These are phyloP conservation scores for Cytauxzoon felis DNA, from an alignment of 169 alveolate genomes.

Conservation along the genomic window DNA sequence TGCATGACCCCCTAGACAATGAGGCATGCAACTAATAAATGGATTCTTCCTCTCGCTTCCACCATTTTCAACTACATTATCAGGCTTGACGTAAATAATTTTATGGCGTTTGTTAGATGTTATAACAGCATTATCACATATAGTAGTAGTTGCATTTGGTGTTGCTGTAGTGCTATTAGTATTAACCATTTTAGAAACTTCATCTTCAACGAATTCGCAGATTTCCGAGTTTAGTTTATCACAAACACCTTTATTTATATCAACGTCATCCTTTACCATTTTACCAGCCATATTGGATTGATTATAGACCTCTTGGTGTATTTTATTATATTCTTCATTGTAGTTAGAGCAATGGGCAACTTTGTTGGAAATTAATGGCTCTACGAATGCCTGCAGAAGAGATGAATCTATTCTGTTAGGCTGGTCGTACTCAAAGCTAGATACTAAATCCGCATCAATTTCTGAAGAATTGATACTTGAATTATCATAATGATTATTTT, in stretches of 20 bases:
- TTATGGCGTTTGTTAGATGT: too few species aligned
- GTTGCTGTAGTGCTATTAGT: too few species aligned
- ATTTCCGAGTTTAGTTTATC: not conserved
- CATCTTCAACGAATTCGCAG: not conserved
- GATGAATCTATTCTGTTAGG: not conserved
- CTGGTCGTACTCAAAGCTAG: conserved; percentile 19
- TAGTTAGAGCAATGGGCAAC: not conserved
- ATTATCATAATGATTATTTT: not conserved
- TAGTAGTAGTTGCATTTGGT: too few species aligned
- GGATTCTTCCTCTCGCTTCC: too few species aligned
- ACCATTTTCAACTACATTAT: too few species aligned
- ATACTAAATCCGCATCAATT: conserved; percentile 19
- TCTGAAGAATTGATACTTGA: not conserved
- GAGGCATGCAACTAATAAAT: too few species aligned
- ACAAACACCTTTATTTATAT: not conserved
- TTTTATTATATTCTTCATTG: not conserved
- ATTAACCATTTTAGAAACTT: not conserved
- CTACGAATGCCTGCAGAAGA: not conserved
- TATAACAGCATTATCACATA: too few species aligned
- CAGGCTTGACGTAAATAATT: too few species aligned
- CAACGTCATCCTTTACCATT: not conserved
- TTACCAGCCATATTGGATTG: not conserved
- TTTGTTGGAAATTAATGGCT: not conserved
- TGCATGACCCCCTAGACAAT: not conserved
- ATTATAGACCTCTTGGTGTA: not conserved